These are phyloP conservation scores for Tetrahymena malaccensis DNA, from an alignment of 73 alveolate genomes.

Conservation along the genomic window DNA sequence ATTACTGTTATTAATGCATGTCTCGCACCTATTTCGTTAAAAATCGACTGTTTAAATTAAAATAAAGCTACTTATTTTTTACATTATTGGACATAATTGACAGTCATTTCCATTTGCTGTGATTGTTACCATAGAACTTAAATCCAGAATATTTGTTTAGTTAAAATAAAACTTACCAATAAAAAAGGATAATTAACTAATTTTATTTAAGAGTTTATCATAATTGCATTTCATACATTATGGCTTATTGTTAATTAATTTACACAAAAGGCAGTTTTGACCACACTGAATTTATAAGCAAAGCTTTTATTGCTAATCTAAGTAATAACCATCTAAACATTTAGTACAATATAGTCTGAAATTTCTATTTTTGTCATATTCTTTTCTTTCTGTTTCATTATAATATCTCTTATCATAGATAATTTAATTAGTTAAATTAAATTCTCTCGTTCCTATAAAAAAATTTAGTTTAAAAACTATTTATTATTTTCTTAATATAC, in stretches of 20 bases:
- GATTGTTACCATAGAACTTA: background rate
- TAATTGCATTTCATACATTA: background rate
- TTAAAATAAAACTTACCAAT: background rate
- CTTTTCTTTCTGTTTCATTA: background rate
- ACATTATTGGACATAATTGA: background rate
- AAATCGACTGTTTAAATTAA: background rate
- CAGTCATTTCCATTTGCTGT: background rate
- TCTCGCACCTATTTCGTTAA: background rate
- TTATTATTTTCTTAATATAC: background rate
- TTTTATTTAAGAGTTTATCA: background rate
- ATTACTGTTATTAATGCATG: background rate
- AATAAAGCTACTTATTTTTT: background rate
- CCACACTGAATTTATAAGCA: background rate
- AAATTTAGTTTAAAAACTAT: background rate
- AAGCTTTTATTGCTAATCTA: background rate
- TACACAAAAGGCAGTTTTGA: background rate
- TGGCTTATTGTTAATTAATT: background rate
- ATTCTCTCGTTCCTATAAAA: background rate
- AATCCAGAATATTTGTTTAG: background rate
- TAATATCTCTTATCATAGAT: background rate
- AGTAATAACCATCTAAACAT: background rate
- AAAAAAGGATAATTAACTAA: background rate
- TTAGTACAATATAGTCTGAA: background rate
- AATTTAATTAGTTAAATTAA: background rate
- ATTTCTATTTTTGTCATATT: background rate